Conservation (phyloP, 2,329 filamentous ascomycete species). For the Lecanoromycetidae sp. region DNA sequence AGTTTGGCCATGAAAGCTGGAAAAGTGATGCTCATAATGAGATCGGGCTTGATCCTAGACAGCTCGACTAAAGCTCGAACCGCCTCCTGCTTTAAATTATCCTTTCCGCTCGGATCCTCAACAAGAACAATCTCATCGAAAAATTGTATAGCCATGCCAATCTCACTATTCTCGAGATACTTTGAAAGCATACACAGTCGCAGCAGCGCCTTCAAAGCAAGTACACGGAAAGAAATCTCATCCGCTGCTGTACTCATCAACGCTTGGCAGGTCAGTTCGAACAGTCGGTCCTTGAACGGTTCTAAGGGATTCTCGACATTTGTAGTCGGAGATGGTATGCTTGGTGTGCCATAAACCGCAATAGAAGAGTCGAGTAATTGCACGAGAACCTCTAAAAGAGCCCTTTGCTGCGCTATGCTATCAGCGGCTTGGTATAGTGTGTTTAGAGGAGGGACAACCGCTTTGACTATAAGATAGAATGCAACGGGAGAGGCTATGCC, state of each 20-base stretch:
- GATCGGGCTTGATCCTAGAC: slow-evolving; percentile 48
- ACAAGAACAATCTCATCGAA: slow-evolving; percentile 50
- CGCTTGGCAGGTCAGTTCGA: slow-evolving; percentile 43
- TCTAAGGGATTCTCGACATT: slow-evolving; percentile 32
- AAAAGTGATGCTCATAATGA: slow-evolving; percentile 53
- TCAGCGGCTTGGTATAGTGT: slow-evolving; percentile 49
- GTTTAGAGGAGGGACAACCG: slow-evolving; percentile 46
- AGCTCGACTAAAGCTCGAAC: slow-evolving; percentile 48
- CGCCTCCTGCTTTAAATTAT: slow-evolving; percentile 46
- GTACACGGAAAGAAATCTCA: slow-evolving; percentile 38
- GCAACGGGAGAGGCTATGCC: slow-evolving; percentile 43
- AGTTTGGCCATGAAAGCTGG: slow-evolving; percentile 54
- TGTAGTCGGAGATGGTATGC: slow-evolving; percentile 29
- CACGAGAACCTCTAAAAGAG: slow-evolving; percentile 48
- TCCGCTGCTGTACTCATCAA: slow-evolving; percentile 41
- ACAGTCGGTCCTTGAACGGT: slow-evolving; percentile 39
- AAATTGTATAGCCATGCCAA: slow-evolving; percentile 43
- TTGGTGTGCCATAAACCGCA: slow-evolving; percentile 45
- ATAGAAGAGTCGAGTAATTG: slow-evolving; percentile 47
- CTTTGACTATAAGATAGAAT: slow-evolving; percentile 44
- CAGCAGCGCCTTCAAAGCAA: slow-evolving; percentile 37
- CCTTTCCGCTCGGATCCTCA: slow-evolving; percentile 43
- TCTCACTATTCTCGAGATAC: slow-evolving; percentile 40
- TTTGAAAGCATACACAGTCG: slow-evolving; percentile 34
- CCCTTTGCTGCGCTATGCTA: slow-evolving; percentile 50